Evolutionary conservation across 148 eudicot species (phyloP).

Genomic region (Diospyros lotus): DNA sequence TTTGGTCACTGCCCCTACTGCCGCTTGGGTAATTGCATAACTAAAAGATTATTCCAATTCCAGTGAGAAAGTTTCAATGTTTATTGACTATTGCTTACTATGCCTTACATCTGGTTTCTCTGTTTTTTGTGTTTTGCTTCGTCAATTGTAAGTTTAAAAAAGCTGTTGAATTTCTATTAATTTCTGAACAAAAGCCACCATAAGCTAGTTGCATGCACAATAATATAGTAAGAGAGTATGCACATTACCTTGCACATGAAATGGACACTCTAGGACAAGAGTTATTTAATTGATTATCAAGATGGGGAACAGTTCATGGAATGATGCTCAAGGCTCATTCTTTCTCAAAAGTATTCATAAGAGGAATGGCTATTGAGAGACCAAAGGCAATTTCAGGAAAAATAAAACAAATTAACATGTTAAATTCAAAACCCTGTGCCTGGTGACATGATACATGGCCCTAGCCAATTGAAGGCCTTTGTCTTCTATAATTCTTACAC

Average conservation of each 20-base stretch:
- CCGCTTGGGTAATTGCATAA: no score
- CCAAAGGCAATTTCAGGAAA: neutral
- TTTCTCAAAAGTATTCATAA: neutral
- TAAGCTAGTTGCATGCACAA: no score
- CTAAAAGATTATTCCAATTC: no score
- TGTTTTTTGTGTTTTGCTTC: neutral
- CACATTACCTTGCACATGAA: no score
- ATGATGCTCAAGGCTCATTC: neutral
- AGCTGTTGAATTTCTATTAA: no score
- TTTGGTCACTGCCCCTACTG: no score
- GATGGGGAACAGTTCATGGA: neutral
- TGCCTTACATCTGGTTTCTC: neutral
- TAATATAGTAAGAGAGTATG: no score
- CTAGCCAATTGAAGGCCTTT: neutral
- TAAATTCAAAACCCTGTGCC: neutral
- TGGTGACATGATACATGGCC: neutral
- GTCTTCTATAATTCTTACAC: neutral
- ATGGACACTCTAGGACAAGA: neutral
- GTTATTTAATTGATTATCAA: neutral
- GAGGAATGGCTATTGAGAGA: neutral
- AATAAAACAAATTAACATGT: neutral
- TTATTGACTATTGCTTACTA: neutral
- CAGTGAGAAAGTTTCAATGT: no score
- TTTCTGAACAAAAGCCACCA: no score
- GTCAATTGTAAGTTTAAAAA: neutral